Conservation (phyloP, 805 yeast species). For the Starmerella riodocensis region DNA sequence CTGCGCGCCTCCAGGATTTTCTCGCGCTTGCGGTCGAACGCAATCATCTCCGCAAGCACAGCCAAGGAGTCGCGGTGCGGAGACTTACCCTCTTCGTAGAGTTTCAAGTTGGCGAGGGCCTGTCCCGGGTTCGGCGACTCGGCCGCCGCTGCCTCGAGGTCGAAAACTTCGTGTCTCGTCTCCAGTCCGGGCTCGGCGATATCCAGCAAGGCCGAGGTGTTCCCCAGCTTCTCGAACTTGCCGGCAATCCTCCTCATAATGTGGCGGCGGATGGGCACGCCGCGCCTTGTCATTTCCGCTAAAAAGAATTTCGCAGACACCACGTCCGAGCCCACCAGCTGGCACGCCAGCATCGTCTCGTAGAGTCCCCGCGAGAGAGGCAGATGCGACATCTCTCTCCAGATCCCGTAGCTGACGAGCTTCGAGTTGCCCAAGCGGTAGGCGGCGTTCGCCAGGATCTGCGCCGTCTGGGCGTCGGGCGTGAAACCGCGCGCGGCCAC, state of each 20-base stretch:
- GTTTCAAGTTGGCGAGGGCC: conserved; percentile 16
- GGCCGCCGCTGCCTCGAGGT: conserved; percentile 7
- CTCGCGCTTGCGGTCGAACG: neutral
- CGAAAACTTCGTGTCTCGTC: conserved; percentile 3
- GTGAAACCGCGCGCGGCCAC: conserved; percentile 1
- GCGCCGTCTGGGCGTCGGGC: conserved; percentile 16
- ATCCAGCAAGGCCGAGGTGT: conserved; percentile 6
- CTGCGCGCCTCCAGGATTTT: too few relatives aligned
- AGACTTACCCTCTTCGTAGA: conserved; percentile 7
- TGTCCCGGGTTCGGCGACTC: conserved; percentile 12
- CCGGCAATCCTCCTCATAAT: conserved; percentile 12
- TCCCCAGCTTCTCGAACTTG: conserved; percentile 7
- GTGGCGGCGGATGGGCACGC: conserved; percentile 16
- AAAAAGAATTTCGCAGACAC: conserved; percentile 19
- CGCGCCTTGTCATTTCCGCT: conserved; percentile 21
- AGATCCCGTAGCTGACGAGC: conserved; percentile 20
- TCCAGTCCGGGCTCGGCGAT: conserved; percentile 3
- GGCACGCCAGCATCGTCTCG: conserved; percentile 22
- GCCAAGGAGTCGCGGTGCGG: conserved; percentile 3
- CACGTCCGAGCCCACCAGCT: conserved; percentile 20
- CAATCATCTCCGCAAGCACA: neutral
- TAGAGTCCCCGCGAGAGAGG: conserved; percentile 17
- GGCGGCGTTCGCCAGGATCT: conserved; percentile 21
- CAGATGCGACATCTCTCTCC: conserved; percentile 17
- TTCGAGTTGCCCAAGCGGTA: conserved; percentile 25